phyloP scores from a whole-genome alignment of 352 stramenopile species.

The Pythium sukuiense region DNA sequence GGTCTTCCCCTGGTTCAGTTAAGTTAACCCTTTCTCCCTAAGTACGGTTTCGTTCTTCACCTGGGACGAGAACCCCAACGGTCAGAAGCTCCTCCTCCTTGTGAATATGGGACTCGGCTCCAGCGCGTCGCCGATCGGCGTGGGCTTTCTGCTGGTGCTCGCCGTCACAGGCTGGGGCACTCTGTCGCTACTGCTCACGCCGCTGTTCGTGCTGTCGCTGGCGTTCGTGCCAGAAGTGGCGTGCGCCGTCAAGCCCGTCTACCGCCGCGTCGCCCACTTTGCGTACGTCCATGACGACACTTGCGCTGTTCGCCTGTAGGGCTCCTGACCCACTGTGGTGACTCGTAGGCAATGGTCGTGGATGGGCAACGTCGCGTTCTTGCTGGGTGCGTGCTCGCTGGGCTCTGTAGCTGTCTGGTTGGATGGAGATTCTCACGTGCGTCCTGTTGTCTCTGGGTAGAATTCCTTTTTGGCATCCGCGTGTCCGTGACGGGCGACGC shows the following conservation, averaged over 20 bases:
- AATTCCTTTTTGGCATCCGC: slow-evolving; percentile 63
- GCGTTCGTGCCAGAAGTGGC: slow-evolving; percentile 27
- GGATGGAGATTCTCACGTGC: no score
- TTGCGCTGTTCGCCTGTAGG: no score
- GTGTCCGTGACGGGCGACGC: slow-evolving; percentile 60
- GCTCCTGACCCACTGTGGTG: neutral
- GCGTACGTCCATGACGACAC: slow-evolving; percentile 31
- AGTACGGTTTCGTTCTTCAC: neutral
- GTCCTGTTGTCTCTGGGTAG: slow-evolving; percentile 16
- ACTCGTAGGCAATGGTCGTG: slow-evolving; percentile 69
- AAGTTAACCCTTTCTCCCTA: no score
- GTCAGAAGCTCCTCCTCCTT: neutral
- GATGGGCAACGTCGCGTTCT: slow-evolving; percentile 69
- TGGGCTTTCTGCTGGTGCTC: slow-evolving; percentile 50
- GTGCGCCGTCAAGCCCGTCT: slow-evolving; percentile 32
- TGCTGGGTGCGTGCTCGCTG: slow-evolving; percentile 41
- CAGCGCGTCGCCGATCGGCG: slow-evolving; percentile 39
- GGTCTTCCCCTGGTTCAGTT: no score
- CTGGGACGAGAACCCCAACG: slow-evolving; percentile 1
- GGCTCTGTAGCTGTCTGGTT: no score
- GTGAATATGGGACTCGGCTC: slow-evolving; percentile 30
- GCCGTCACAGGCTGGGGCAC: slow-evolving; percentile 57
- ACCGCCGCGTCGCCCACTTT: slow-evolving; percentile 54
- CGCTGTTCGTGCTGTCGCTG: slow-evolving; percentile 46
- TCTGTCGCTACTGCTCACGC: slow-evolving; percentile 56